Base-by-base conservation (phyloP, 495 filamentous ascomycete genomes). In the Hamigera avellanea region DNA sequence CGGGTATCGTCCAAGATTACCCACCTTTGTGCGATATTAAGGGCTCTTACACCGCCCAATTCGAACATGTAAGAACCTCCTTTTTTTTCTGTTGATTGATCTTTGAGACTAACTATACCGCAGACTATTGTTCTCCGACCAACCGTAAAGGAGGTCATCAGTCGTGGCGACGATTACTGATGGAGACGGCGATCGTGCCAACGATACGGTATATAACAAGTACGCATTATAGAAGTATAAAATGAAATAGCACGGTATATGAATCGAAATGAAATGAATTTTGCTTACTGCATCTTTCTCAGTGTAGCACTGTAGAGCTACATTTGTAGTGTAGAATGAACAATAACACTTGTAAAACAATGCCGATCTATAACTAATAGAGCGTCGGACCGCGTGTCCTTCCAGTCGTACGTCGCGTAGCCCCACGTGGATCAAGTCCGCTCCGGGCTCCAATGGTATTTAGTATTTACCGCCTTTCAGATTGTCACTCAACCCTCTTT, bases 41-140 rank as follows among this genome's bases (percentile, higher is more conserved):
- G 75, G 88, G 88, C 37, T 89, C 83, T 14, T 95, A 91, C 56
- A 93, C 87, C 14, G 88, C 88, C 43, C 88, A 95, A 60, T 94
- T 69, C 50, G 88, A 95, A 71, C 88, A 95, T 70, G 86, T 91
- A 65, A 71, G 82, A 6, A 25, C 33, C 7, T 63, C 15, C 57
- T 23, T 27, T 41, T 19, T 18, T 25, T 40, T 29, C 33, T 21
- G 18, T 14, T 36, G 8, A 4, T 33, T 13, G 5, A 14, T 13
- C 13, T 29, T 21, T 43, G 21, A 19, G 23, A 44, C 55, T 61
- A 41, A 62, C 56, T 31, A 14, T 19, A n/a, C 16, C 33, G 6
- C 45, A 93, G 84, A 95, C 87, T 10, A 82, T 95, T 46, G 51
- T 95, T 39, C 74, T 95, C 38, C 70, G 86, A 43, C 86, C 86